Conservation (phyloP, 108 stramenopile genomes). For the Skeletonema marinoi region DNA sequence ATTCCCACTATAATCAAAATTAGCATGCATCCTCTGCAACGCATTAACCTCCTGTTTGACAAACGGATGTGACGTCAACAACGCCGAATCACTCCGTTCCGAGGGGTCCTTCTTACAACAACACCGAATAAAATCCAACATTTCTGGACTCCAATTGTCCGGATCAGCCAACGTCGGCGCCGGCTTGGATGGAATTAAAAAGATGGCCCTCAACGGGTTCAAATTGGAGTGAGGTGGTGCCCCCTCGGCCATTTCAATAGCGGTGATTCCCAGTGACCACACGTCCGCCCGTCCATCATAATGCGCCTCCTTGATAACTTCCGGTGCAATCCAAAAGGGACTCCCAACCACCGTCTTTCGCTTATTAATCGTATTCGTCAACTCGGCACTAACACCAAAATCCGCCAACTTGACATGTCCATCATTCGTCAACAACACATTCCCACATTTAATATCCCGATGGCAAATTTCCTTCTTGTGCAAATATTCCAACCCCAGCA, state of each 20-base stretch:
- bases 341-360: slow-evolving; percentile 97
- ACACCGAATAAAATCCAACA: slow-evolving; percentile 88
- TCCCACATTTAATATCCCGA: slow-evolving; percentile 96
- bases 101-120: slow-evolving; percentile 89
- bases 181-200: slow-evolving; percentile 88
- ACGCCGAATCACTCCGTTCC: slow-evolving; percentile 65
- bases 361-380: slow-evolving; percentile 94
- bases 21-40: slow-evolving; percentile 67
- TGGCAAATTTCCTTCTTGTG: slow-evolving; percentile 92
- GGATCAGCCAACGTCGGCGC: slow-evolving; percentile 89
- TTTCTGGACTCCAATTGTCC: slow-evolving; percentile 89
- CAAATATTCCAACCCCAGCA: slow-evolving; percentile 90
- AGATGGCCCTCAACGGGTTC: slow-evolving; percentile 89
- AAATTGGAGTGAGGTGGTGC: slow-evolving; percentile 97
- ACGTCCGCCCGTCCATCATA: slow-evolving; percentile 98
- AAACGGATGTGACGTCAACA: slow-evolving; percentile 78
- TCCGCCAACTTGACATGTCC: slow-evolving; percentile 93
- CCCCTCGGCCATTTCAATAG: slow-evolving; percentile 98
- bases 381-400: slow-evolving; percentile 92
- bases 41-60: slow-evolving; percentile 82
- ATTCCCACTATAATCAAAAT: slow-evolving; percentile 28
- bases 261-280: slow-evolving; percentile 97
- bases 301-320: slow-evolving; percentile 92
- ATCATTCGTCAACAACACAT: slow-evolving; percentile 87
- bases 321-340: slow-evolving; percentile 99